Percentiles rank a stretch among this genome's conserved stretches.
Conservation (phyloP, 768 basidiomycete species). For the Tylopilus intermedius region DNA sequence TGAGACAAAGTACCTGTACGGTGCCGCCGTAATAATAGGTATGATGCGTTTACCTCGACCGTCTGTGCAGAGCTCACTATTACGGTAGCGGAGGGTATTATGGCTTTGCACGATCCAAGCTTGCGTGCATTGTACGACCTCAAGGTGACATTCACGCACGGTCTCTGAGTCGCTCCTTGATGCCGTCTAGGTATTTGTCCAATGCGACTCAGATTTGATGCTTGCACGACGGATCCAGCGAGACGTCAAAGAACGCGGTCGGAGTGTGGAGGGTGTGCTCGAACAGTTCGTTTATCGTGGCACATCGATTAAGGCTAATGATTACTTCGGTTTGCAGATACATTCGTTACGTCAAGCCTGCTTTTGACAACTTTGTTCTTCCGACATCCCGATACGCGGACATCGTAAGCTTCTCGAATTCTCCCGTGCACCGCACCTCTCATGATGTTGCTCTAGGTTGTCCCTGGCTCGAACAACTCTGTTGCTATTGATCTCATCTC, state of each 20-base stretch:
- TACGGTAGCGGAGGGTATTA: constrained; percentile 77
- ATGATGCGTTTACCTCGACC: constrained; percentile 8
- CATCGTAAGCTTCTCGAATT: constrained; percentile 48
- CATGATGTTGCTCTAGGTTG: constrained; percentile 57
- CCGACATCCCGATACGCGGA: constrained; percentile 87
- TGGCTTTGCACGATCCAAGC: constrained; percentile 74
- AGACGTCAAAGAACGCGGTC: constrained; percentile 83
- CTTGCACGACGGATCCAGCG: constrained; percentile 86
- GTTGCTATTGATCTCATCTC: constrained; percentile 92
- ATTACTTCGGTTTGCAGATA: constrained; percentile 49
- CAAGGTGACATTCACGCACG: constrained; percentile 49
- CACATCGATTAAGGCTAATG: neutral
- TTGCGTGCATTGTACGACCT: constrained; percentile 69
- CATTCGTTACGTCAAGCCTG: constrained; percentile 90
- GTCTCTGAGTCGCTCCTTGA: neutral
- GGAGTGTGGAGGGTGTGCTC: constrained; percentile 80
- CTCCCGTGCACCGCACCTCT: neutral
- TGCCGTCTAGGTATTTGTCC: constrained; percentile 66
- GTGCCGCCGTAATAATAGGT: constrained; percentile 89
- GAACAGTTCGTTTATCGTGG: constrained; percentile 59
- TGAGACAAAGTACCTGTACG: constrained; percentile 86
- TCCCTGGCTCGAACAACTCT: constrained; percentile 86
- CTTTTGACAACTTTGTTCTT: constrained; percentile 89
- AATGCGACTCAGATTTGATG: constrained; percentile 96
- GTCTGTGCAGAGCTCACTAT: neutral